Evolutionary conservation across 1,139 yeast species (phyloP).

Genomic region (Candida frijolesensis): DNA sequence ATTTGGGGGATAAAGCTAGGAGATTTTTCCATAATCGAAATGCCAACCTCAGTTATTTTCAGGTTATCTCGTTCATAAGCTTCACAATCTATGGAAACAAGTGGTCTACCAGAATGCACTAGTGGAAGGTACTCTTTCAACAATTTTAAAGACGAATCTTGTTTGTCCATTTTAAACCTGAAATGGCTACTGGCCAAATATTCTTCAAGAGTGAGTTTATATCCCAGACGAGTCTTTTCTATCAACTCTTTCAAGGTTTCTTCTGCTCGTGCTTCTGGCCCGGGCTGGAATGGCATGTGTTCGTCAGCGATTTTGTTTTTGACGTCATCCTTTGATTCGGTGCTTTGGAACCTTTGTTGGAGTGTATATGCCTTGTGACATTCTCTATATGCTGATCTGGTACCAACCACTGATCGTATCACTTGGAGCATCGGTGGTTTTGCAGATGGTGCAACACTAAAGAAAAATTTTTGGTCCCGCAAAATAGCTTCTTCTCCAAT

Average conservation of each 20-base stretch:
- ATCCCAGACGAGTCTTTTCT: neutral
- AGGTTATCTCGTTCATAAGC: conserved; percentile 55
- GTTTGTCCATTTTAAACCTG: conserved; percentile 18
- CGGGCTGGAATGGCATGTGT: neutral
- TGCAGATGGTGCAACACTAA: no score
- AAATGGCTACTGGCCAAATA: conserved; percentile 25
- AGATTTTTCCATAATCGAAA: conserved; percentile 60
- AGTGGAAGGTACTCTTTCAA: conserved; percentile 28
- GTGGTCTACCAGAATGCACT: conserved; percentile 35
- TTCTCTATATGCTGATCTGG: no score
- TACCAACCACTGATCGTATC: no score
- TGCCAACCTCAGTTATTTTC: conserved; percentile 68
- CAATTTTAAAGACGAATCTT: conserved; percentile 17
- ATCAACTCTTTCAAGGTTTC: conserved; percentile 4
- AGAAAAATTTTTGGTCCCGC: no score
- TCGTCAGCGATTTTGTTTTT: neutral
- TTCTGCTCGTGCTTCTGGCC: neutral
- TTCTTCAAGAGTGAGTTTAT: conserved; percentile 8
- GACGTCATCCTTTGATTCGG: no score
- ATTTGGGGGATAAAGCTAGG: conserved; percentile 42
- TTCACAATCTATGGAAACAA: conserved; percentile 68
- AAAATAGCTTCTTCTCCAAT: no score
- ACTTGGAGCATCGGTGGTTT: no score
- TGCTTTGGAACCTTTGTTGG: no score
- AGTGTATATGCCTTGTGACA: no score